phyloP scores from a whole-genome alignment of 192 early-diverging fungal genomes.

The Neocallimastix lanati region DNA sequence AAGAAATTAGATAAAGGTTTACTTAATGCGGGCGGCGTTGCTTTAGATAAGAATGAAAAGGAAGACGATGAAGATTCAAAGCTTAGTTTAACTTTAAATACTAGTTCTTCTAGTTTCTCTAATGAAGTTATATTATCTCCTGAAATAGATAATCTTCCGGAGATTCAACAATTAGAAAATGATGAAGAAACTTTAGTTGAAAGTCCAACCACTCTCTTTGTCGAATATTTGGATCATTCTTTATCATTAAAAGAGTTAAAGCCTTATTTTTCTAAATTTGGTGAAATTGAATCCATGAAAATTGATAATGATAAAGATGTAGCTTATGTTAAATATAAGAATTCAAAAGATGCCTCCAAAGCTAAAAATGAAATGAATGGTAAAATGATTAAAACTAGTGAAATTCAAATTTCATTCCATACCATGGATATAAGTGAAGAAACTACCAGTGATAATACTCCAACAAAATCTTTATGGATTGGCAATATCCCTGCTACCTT shows the following conservation, averaged over 20 bases:
- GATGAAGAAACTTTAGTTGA: background rate
- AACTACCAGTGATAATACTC: conserved; percentile 13
- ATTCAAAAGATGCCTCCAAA: background rate
- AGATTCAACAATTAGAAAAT: background rate
- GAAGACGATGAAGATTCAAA: background rate
- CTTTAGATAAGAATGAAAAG: background rate
- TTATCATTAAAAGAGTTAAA: background rate
- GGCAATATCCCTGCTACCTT: conserved; percentile 75
- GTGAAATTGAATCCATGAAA: background rate
- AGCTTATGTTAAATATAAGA: background rate
- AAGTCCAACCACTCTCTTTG: background rate
- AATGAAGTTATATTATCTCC: background rate
- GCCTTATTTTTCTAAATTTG: background rate
- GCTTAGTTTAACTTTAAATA: background rate
- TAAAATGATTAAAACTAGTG: background rate
- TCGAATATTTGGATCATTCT: background rate
- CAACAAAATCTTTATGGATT: conserved; percentile 85
- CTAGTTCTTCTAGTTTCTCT: background rate
- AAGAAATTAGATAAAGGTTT: background rate
- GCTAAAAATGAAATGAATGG: background rate
- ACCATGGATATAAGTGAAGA: background rate
- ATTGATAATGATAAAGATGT: background rate
- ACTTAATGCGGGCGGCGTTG: background rate
- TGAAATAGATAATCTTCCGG: background rate
- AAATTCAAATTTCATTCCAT: background rate